These are phyloP conservation scores for Ettlia oleoabundans DNA, from an alignment of 139 green algal species.

Conservation along the genomic window DNA sequence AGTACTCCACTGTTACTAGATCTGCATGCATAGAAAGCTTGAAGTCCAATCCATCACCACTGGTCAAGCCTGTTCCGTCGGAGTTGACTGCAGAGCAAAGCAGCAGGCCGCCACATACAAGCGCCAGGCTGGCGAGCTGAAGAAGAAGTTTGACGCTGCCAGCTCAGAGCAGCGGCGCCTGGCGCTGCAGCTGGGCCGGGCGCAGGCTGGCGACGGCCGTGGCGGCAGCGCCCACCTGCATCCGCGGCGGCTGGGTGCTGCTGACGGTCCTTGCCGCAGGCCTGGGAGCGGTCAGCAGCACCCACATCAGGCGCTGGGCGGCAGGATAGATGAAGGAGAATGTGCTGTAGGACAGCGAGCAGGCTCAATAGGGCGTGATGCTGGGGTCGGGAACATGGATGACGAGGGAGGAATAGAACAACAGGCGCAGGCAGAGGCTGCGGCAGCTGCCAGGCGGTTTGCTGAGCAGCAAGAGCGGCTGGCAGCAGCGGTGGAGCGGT, in stretches of 20 bases:
- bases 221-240: not conserved
- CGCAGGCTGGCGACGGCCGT: not conserved
- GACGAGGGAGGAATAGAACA: not conserved
- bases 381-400: not conserved
- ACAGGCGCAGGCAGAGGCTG: not conserved
- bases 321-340: no score
- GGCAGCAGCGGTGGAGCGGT: slow-evolving; percentile 54
- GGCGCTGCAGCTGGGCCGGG: slow-evolving; percentile 38
- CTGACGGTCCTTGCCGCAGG: no score
- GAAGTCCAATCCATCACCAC: no score
- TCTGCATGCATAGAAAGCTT: not conserved
- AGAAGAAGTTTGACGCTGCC: slow-evolving; percentile 52
- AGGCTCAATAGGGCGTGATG: no score
- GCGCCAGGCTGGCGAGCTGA: slow-evolving; percentile 50
- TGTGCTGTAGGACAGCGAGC: no score
- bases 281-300: no score
- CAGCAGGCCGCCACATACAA: slow-evolving; percentile 51
- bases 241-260: no score
- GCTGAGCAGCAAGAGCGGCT: slow-evolving; percentile 74
- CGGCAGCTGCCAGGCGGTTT: slow-evolving; percentile 43
- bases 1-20: no score
- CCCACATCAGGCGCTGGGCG: no score
- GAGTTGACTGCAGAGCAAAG: no score
- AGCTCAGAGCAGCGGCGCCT: slow-evolving; percentile 64
- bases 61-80: no score